Conservation (phyloP, 352 stramenopile species). For the Phytophthora melonis region DNA sequence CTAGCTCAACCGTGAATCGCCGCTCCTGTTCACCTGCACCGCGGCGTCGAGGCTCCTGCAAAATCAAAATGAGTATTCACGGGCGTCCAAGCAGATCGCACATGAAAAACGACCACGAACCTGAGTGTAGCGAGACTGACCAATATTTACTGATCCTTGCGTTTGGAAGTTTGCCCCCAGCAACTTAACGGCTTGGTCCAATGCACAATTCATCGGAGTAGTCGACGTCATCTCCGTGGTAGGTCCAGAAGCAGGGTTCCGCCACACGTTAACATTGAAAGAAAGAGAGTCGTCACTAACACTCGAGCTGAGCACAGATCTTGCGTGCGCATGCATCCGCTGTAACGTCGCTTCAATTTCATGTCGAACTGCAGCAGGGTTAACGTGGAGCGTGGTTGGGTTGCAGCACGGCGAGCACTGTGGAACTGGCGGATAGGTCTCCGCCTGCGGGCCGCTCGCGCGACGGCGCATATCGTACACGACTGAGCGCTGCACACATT, state of each 20-base stretch:
- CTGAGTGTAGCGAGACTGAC: background rate
- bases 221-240: slow-evolving; percentile 13
- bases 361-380: slow-evolving; percentile 6
- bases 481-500: slow-evolving; percentile 3
- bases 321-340: slow-evolving; percentile 6
- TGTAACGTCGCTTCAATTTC: slow-evolving; percentile 23
- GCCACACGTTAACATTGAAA: slow-evolving; percentile 14
- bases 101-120: background rate
- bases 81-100: background rate
- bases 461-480: slow-evolving; percentile 2
- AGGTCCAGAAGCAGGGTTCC: slow-evolving; percentile 8
- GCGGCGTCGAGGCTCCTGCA: background rate
- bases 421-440: background rate
- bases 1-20: slow-evolving; percentile 29
- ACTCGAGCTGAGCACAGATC: background rate
- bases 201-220: slow-evolving; percentile 19
- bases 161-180: slow-evolving; percentile 4
- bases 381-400: slow-evolving; percentile 25
- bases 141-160: background rate
- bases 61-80: background rate
- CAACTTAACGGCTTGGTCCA: slow-evolving; percentile 15
- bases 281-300: background rate
- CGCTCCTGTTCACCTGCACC: background rate
- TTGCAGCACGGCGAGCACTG: slow-evolving; percentile 20
- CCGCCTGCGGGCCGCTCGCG: background rate